A percentile compares a stretch with the other conserved stretches of the same genome.
These are phyloP conservation scores for Eremothecium gossypii DNA, from an alignment of 1,139 yeast species.

Conservation along the genomic window DNA sequence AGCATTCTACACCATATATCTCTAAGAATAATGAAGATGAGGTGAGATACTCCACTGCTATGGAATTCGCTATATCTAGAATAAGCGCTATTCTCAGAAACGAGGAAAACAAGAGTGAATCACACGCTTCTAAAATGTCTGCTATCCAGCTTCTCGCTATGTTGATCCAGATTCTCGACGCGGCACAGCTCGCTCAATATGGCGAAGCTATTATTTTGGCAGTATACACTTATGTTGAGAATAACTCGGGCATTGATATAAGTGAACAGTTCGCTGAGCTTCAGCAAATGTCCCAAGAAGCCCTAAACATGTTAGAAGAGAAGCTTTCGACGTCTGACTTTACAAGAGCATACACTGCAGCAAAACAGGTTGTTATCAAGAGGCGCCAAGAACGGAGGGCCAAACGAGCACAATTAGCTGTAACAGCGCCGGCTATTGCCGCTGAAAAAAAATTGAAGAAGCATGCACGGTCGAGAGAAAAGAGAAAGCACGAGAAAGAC, in stretches of 20 bases:
- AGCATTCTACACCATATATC: conserved; percentile 33
- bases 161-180: conserved; percentile 42
- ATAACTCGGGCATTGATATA: conserved; percentile 30
- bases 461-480: conserved; percentile 67
- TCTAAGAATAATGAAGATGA: conserved; percentile 23
- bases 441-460: conserved; percentile 70
- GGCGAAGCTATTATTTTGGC: conserved; percentile 50
- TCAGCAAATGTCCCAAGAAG: conserved; percentile 53
- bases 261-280: conserved; percentile 42
- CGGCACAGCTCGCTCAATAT: conserved; percentile 33
- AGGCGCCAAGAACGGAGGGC: conserved; percentile 71
- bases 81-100: conserved; percentile 57
- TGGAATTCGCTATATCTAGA: conserved; percentile 56
- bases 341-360: conserved; percentile 53
- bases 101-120: conserved; percentile 45
- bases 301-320: conserved; percentile 56
- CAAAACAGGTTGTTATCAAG: conserved; percentile 47
- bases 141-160: conserved; percentile 54
- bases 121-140: conserved; percentile 53
- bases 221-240: conserved; percentile 44
- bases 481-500: conserved; percentile 65
- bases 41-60: conserved; percentile 35
- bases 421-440: conserved; percentile 70
- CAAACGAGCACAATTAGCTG: conserved; percentile 66
- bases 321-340: conserved; percentile 70